These are phyloP conservation scores for Fistulinella prunicolor DNA, from an alignment of 768 basidiomycete species.

Conservation along the genomic window DNA sequence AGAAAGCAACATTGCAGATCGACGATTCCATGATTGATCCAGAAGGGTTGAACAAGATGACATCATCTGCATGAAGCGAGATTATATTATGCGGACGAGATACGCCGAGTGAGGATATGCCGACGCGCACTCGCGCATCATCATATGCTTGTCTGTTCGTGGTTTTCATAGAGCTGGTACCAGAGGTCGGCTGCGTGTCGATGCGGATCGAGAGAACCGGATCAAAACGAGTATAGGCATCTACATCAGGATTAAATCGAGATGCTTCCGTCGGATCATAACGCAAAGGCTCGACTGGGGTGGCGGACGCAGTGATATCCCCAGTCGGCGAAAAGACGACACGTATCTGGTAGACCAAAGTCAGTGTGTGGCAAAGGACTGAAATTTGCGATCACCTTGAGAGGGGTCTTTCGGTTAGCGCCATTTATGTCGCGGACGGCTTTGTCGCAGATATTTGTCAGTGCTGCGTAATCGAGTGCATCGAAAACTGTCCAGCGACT, in stretches of 20 bases:
- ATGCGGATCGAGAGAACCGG: conserved; percentile 47
- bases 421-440: conserved; percentile 36
- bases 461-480: conserved; percentile 35
- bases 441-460: conserved; percentile 45
- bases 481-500: no score
- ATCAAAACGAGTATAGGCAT: conserved; percentile 25
- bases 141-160: conserved; percentile 60
- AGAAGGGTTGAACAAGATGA: conserved; percentile 58
- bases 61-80: conserved; percentile 42
- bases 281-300: conserved; percentile 31
- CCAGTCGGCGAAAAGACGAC: conserved; percentile 45
- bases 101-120: conserved; percentile 36
- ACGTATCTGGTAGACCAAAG: conserved; percentile 44
- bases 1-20: conserved; percentile 70
- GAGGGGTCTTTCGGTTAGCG: conserved; percentile 2
- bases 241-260: conserved; percentile 34
- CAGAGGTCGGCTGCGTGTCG: conserved; percentile 52
- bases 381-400: conserved; percentile 28
- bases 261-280: conserved; percentile 41
- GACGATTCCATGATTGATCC: conserved; percentile 60
- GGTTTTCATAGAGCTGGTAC: conserved; percentile 64
- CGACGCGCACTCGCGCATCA: conserved; percentile 56
- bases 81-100: background rate
- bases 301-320: conserved; percentile 34
- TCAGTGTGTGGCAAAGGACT: background rate